Percentiles rank a stretch among this genome's conserved stretches.
Conservation (phyloP, 2,329 filamentous ascomycete genomes). For the Thelonectria blattea region DNA sequence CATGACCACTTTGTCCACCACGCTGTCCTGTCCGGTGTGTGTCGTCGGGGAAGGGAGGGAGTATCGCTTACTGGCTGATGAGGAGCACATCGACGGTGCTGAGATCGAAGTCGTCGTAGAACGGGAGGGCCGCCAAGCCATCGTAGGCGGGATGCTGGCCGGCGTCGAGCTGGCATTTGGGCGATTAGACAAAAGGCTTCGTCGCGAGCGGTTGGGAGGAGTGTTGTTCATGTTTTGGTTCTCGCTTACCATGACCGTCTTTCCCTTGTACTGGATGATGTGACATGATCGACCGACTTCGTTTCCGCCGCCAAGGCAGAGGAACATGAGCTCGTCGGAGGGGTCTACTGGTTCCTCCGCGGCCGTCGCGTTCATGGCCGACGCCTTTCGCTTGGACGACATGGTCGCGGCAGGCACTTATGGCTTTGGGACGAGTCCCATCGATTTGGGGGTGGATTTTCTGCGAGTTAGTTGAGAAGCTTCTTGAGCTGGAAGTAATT, state of each 20-base stretch:
- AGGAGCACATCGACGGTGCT: slow-evolving; percentile 96
- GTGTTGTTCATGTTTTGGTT: background rate
- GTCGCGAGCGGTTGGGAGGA: background rate
- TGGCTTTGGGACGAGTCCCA: slow-evolving; percentile 27
- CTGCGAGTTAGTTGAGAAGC: slow-evolving; percentile 26
- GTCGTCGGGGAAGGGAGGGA: slow-evolving; percentile 30
- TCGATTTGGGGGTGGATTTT: slow-evolving; percentile 14
- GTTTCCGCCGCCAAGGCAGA: slow-evolving; percentile 92
- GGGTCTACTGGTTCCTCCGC: slow-evolving; percentile 90
- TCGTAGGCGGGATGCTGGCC: slow-evolving; percentile 97
- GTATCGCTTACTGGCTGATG: slow-evolving; percentile 90
- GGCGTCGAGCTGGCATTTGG: slow-evolving; percentile 76
- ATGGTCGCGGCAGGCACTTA: slow-evolving; percentile 55
- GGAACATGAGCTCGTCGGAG: slow-evolving; percentile 91
- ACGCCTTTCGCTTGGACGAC: slow-evolving; percentile 92
- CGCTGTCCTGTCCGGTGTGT: slow-evolving; percentile 38
- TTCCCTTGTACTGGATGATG: slow-evolving; percentile 98
- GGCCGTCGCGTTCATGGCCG: slow-evolving; percentile 69
- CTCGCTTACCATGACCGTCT: slow-evolving; percentile 89
- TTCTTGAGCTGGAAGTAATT: slow-evolving; percentile 14
- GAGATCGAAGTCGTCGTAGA: slow-evolving; percentile 98
- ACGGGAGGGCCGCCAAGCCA: slow-evolving; percentile 89
- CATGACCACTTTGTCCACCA: slow-evolving; percentile 39
- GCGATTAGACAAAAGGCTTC: slow-evolving; percentile 30
- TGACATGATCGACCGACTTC: slow-evolving; percentile 97